Evolutionary conservation across 345 rosid species (phyloP).

Genomic region (Dovyalis caffra): DNA sequence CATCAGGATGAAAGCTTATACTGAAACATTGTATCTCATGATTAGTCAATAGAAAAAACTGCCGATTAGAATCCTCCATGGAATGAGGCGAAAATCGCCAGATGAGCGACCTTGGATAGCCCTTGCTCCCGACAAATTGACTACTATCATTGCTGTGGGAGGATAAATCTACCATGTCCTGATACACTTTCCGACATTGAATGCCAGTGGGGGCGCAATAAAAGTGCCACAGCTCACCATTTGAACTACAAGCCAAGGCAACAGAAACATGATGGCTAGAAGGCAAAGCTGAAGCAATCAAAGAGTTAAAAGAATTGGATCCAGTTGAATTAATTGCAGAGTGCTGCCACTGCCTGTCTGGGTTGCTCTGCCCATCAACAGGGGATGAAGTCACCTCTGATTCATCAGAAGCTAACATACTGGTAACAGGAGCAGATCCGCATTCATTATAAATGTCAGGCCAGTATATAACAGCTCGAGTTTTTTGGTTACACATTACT

Average conservation of each 20-base stretch:
- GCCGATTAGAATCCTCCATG: constrained; percentile 36
- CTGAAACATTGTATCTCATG: constrained; percentile 69
- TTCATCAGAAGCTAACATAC: constrained; percentile 44
- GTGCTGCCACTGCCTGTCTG: constrained; percentile 32
- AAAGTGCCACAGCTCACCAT: constrained; percentile 76
- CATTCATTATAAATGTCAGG: constrained; percentile 54
- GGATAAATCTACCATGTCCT: constrained; percentile 32
- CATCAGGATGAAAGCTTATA: constrained; percentile 42
- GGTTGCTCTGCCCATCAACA: constrained; percentile 31
- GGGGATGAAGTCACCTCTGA: constrained; percentile 42
- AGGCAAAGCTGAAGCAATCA: constrained; percentile 56
- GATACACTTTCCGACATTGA: constrained; percentile 33
- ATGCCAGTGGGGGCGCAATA: constrained; percentile 56
- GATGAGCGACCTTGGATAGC: constrained; percentile 73
- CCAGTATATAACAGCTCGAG: constrained; percentile 67
- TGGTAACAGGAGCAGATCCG: constrained; percentile 42
- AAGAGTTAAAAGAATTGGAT: constrained; percentile 51
- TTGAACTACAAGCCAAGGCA: constrained; percentile 66
- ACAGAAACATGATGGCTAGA: constrained; percentile 41
- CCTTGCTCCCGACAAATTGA: constrained; percentile 41
- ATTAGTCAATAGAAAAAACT: constrained; percentile 72
- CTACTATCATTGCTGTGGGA: constrained; percentile 40
- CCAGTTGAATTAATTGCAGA: constrained; percentile 36
- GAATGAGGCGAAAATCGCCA: constrained; percentile 52
- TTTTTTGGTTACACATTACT: constrained; percentile 61